Conservation (phyloP, 495 filamentous ascomycete species). For the Podospora pseudopauciseta region DNA sequence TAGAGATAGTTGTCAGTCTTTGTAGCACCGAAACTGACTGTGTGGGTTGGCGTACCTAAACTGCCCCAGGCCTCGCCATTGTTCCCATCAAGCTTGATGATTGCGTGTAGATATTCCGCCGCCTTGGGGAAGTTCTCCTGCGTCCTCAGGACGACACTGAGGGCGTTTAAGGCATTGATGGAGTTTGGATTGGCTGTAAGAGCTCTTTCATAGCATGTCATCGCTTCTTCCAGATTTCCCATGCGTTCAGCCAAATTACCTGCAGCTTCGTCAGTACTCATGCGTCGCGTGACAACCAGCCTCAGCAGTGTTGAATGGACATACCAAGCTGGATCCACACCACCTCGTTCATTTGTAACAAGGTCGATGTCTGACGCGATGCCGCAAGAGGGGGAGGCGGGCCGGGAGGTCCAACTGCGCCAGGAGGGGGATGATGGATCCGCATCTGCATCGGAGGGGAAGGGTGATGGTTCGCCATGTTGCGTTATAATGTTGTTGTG, state of each 20-base stretch:
- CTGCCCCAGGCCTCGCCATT: conserved; percentile 98
- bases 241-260: conserved; percentile 83
- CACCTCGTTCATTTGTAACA: conserved; percentile 64
- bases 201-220: conserved; percentile 83
- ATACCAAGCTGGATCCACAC: conserved; percentile 95
- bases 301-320: conserved; percentile 19
- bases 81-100: conserved; percentile 79
- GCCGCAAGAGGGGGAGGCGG: conserved; percentile 34
- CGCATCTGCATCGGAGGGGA: conserved; percentile 56
- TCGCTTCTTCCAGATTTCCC: conserved; percentile 83
- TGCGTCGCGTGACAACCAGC: conserved; percentile 10
- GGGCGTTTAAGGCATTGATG: conserved; percentile 88
- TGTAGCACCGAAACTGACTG: not conserved
- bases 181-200: conserved; percentile 85
- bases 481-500: conserved; percentile 7
- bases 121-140: conserved; percentile 93
- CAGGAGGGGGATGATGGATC: conserved; percentile 53
- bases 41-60: conserved; percentile 56
- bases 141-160: conserved; percentile 82
- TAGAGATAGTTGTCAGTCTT: not conserved
- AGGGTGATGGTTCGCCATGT: conserved; percentile 55
- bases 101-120: conserved; percentile 86
- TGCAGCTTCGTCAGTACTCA: conserved; percentile 40
- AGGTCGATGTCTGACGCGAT: conserved; percentile 43
- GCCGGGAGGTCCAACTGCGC: conserved; percentile 45